Conservation (phyloP, 129 eudicot species). For the Saussurea involucrata region DNA sequence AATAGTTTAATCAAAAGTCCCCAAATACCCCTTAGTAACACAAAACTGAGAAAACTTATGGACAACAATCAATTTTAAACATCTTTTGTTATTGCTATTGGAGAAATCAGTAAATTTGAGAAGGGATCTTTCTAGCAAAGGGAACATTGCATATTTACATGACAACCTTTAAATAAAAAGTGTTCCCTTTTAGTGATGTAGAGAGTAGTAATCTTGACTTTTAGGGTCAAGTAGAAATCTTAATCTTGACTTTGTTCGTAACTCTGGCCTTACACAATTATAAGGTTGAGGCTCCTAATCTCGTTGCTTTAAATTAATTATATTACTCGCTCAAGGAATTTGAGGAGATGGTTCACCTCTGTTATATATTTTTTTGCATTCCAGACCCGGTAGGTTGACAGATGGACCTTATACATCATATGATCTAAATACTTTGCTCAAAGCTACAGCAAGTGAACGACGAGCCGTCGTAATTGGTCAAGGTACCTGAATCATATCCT, state of each 20-base stretch:
- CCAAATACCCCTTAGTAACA: neutral
- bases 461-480: conserved; percentile 62
- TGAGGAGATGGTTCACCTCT: neutral
- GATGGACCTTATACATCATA: conserved; percentile 85
- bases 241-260: conserved; percentile 63
- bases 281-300: conserved; percentile 48
- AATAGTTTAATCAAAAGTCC: neutral
- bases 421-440: conserved; percentile 67
- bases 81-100: neutral
- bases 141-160: neutral
- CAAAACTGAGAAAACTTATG: neutral
- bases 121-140: neutral
- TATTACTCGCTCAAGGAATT: neutral
- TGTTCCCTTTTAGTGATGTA: neutral
- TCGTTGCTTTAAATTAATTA: conserved; percentile 1
- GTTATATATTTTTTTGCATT: neutral
- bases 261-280: conserved; percentile 93
- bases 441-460: conserved; percentile 25
- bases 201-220: neutral
- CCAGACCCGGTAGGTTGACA: conserved; percentile 66
- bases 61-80: neutral
- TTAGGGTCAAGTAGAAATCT: neutral
- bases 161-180: neutral
- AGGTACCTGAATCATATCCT: conserved; percentile 35
- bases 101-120: neutral